Evolutionary conservation across 176 grass and related monocot species (phyloP), one percentile per base, ranked within the genome.

Genomic region (Paspalum vaginatum): DNA sequence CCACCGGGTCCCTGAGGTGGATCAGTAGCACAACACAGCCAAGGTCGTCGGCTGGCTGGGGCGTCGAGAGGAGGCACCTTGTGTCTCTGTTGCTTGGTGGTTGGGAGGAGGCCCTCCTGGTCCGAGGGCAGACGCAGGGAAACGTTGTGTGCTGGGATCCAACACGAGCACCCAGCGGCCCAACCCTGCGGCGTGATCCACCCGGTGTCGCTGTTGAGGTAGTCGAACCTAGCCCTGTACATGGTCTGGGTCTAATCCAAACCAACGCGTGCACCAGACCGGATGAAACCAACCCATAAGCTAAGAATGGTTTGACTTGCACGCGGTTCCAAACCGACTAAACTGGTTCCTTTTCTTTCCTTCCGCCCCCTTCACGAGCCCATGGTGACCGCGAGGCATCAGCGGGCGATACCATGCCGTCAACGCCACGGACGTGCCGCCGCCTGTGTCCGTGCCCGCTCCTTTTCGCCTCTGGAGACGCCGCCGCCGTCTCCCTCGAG

Each of bases 371-470:
- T 67, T 5, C 75, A 37, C 32, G 32, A 32, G 32, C 32, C 32
- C 32, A 32, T 3, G 32, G 32, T 3, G 32, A 32, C 59, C 25
- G 13, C 48, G 48, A 12, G 11, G 0, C 57, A 5, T 22, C 55
- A 11, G 21, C 42, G 5, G 25, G 7, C 25, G 46, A 12, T 32
- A 9, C 50, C 47, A 91, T 87, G 88, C 54, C 52, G 61, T 79
- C 81, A 8, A 55, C 76, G 17, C 80, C 75, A 14, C 75, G 75
- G 11, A 76, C 73, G 38, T 78, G 22, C 79, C 88, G 37, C 83
- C 88, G 18, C 83, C 81, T 22, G 72, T 84, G 57, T 27, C 25
- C 17, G 27, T 9, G 39, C 24, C 45, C 12, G 7, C 55, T 49
- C 13, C 75, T 24, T 3, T 4, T 0, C 85, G 61, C 68, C 9